Conservation (phyloP, 768 basidiomycete species). For the Auricularia heimuer region DNA sequence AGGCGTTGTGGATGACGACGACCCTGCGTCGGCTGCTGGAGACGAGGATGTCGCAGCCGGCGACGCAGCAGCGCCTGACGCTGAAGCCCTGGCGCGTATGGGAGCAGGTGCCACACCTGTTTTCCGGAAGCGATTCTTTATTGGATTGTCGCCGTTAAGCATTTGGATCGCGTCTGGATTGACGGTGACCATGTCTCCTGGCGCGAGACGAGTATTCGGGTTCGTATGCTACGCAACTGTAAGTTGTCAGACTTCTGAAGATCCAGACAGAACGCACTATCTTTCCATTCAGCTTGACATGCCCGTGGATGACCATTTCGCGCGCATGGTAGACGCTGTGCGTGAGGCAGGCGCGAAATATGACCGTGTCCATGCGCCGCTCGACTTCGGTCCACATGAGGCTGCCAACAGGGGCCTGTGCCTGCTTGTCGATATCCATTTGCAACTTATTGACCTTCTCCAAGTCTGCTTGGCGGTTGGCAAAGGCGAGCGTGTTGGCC, state of each 20-base stretch:
- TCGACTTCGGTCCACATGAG: constrained; percentile 96
- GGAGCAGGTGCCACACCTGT: not conserved
- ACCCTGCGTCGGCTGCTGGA: constrained; percentile 11
- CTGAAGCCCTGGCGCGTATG: not conserved
- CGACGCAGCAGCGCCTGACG: not conserved
- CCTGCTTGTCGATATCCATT: constrained; percentile 46
- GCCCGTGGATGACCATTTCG: constrained; percentile 74
- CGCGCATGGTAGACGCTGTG: constrained; percentile 86
- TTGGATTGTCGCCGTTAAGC: constrained; percentile 25
- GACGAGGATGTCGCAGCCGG: not conserved
- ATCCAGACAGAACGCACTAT: constrained; percentile 43
- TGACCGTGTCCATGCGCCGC: constrained; percentile 81
- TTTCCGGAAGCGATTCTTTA: not conserved
- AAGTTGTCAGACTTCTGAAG: constrained; percentile 4
- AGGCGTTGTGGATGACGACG: constrained; percentile 10
- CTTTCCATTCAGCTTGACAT: constrained; percentile 81
- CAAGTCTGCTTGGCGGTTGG: constrained; percentile 25
- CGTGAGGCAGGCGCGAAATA: constrained; percentile 84
- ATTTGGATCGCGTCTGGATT: constrained; percentile 73
- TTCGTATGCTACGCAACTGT: constrained; percentile 52
- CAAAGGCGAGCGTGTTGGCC: not conserved
- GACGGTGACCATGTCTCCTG: constrained; percentile 91
- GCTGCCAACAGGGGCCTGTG: constrained; percentile 82
- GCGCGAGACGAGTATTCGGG: constrained; percentile 79
- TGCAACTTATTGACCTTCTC: constrained; percentile 37